These are phyloP conservation scores for Hypoxylon lienhwacheense DNA, from an alignment of 495 filamentous ascomycete species.

Conservation along the genomic window DNA sequence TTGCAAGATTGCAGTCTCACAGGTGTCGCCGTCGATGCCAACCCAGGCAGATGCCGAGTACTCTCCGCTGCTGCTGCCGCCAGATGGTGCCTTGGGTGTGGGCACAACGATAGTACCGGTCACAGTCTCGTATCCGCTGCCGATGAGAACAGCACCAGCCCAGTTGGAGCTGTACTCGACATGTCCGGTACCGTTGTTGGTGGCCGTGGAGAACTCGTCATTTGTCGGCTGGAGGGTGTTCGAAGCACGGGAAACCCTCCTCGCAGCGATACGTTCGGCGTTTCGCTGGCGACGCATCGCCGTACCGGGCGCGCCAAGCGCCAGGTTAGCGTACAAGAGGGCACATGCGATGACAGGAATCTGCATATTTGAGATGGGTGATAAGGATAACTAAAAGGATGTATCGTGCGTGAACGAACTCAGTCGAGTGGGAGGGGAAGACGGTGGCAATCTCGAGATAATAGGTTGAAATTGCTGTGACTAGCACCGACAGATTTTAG, in stretches of 20 bases:
- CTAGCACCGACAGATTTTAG: slow-evolving; percentile 1
- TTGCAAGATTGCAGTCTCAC: slow-evolving; percentile 59
- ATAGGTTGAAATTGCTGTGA: slow-evolving; percentile 5
- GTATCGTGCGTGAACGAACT: neutral
- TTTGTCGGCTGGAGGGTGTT: slow-evolving; percentile 23
- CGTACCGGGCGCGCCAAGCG: slow-evolving; percentile 23
- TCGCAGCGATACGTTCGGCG: slow-evolving; percentile 16
- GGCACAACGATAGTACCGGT: slow-evolving; percentile 60
- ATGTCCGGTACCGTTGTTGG: slow-evolving; percentile 27
- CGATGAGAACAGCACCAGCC: slow-evolving; percentile 59
- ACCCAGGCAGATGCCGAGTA: slow-evolving; percentile 65
- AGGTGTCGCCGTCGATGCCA: slow-evolving; percentile 63
- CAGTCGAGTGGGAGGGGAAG: neutral
- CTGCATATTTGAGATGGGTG: slow-evolving; percentile 27
- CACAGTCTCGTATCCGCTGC: slow-evolving; percentile 55
- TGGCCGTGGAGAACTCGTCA: slow-evolving; percentile 4
- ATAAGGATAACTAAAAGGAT: neutral
- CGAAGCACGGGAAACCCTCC: slow-evolving; percentile 23
- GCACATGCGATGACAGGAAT: slow-evolving; percentile 15
- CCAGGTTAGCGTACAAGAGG: slow-evolving; percentile 26
- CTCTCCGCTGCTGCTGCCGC: slow-evolving; percentile 42
- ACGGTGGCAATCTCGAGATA: neutral
- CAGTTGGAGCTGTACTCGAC: slow-evolving; percentile 60
- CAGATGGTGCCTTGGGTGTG: slow-evolving; percentile 48
- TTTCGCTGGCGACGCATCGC: slow-evolving; percentile 19